Conservation (phyloP, 805 yeast genomes). For the Aciculoconidium aculeatum region DNA sequence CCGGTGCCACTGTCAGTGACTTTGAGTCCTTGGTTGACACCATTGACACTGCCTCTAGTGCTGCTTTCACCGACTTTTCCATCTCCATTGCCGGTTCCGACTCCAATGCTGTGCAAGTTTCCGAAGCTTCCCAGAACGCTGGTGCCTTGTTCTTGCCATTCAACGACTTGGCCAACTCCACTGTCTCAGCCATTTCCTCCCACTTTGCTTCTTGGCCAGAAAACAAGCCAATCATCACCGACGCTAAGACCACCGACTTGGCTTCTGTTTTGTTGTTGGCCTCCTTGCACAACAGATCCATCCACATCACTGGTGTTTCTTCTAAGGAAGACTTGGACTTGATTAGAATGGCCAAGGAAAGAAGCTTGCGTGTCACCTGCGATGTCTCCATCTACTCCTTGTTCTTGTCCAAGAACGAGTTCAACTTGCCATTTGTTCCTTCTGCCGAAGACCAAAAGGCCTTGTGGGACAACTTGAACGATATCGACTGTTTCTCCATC, state of each 20-base stretch:
- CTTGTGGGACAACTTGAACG: constrained; percentile 69
- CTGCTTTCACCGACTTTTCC: constrained; percentile 77
- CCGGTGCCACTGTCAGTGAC: constrained; percentile 62
- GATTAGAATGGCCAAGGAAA: constrained; percentile 78
- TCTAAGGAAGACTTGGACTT: constrained; percentile 76
- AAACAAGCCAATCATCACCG: constrained; percentile 80
- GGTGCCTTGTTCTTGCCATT: constrained; percentile 81
- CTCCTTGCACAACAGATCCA: constrained; percentile 74
- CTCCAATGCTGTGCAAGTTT: constrained; percentile 54
- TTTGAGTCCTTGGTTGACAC: constrained; percentile 62
- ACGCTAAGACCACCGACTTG: constrained; percentile 84
- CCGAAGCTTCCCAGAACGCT: constrained; percentile 57
- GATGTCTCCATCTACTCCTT: constrained; percentile 80
- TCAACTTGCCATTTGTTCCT: constrained; percentile 70
- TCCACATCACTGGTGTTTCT: constrained; percentile 85
- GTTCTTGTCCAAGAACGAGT: constrained; percentile 68
- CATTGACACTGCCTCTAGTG: constrained; percentile 46
- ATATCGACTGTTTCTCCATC: constrained; percentile 81
- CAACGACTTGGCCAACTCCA: constrained; percentile 60
- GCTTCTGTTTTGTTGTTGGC: constrained; percentile 91
- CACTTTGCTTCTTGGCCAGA: constrained; percentile 84
- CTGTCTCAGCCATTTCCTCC: constrained; percentile 71
- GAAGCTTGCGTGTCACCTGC: constrained; percentile 78
- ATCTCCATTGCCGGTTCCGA: constrained; percentile 80
- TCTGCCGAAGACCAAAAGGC: constrained; percentile 73